A percentile compares a stretch with the other conserved stretches of the same genome.
Evolutionary conservation across 768 basidiomycete species (phyloP).

Genomic region (Xanthoconium purpureum): DNA sequence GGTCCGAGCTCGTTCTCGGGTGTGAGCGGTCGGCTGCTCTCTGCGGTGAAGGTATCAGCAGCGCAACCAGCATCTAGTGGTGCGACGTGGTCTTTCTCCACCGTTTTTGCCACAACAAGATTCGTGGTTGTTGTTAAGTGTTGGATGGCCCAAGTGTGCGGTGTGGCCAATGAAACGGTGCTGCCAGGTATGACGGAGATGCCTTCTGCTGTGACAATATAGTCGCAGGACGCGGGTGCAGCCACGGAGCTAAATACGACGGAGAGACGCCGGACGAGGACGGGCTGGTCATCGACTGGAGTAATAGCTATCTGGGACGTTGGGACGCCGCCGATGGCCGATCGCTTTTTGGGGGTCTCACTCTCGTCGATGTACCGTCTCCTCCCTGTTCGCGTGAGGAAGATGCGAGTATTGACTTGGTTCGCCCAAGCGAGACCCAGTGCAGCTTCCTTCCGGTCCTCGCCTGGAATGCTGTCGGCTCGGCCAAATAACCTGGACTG

Average conservation of each 20-base stretch:
- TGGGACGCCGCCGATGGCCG: conserved; percentile 10
- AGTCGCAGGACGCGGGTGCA: conserved; percentile 64
- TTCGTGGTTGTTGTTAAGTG: conserved; percentile 8
- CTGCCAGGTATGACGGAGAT: conserved; percentile 37
- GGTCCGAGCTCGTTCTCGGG: conserved; percentile 27
- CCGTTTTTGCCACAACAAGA: background rate
- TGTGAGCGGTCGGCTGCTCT: conserved; percentile 12
- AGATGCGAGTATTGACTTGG: conserved; percentile 80
- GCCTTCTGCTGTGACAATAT: conserved; percentile 64
- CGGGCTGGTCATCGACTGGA: conserved; percentile 40
- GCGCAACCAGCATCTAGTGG: conserved; percentile 37
- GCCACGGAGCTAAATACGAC: conserved; percentile 74
- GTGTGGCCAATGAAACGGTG: conserved; percentile 5
- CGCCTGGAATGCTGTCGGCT: conserved; percentile 54
- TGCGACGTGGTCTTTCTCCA: conserved; percentile 23
- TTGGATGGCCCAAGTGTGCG: background rate
- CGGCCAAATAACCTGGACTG: conserved; percentile 78
- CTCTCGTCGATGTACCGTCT: conserved; percentile 50
- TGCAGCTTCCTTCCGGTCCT: conserved; percentile 70
- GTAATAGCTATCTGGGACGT: background rate
- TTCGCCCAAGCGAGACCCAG: conserved; percentile 94
- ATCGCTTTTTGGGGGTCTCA: conserved; percentile 28
- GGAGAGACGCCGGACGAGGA: conserved; percentile 66
- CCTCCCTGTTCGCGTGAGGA: conserved; percentile 75
- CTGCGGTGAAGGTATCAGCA: conserved; percentile 25